Percentiles rank a stretch among this genome's conserved stretches.
phyloP scores from a whole-genome alignment of 768 basidiomycete genomes.

The Boletus pseudo-olivaceus region DNA sequence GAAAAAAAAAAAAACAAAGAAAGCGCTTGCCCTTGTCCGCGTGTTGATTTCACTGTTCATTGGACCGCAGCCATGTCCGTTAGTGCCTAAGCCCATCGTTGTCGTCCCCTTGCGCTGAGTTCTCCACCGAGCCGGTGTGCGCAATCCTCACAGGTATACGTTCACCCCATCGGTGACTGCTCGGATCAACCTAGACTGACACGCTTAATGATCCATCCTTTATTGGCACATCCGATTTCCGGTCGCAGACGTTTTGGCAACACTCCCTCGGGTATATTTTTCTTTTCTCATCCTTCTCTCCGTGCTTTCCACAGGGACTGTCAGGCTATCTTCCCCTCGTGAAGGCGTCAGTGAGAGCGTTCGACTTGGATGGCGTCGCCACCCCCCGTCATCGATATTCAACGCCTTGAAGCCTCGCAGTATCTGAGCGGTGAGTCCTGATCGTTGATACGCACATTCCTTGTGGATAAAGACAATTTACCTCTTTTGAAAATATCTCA shows the following conservation, averaged over 20 bases:
- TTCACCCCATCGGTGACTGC: not conserved
- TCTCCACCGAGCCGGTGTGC: not conserved
- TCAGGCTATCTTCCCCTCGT: not conserved
- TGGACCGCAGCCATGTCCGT: not conserved
- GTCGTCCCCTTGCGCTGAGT: not conserved
- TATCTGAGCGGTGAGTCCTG: constrained; percentile 25
- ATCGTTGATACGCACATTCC: not conserved
- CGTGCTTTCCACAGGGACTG: not conserved
- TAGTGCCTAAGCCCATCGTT: not conserved
- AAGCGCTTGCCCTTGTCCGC: not conserved
- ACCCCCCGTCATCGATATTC: not conserved
- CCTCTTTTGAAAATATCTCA: not conserved
- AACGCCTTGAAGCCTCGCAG: constrained; percentile 15
- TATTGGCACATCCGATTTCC: constrained; percentile 10
- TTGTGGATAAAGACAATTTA: not conserved
- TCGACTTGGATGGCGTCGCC: constrained; percentile 7
- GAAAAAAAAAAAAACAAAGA: not conserved
- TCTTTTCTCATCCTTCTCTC: not conserved
- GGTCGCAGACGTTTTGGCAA: not conserved
- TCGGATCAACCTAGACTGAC: constrained; percentile 7
- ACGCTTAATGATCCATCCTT: not conserved
- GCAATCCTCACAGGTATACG: not conserved
- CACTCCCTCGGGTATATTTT: not conserved
- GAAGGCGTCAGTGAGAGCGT: not conserved
- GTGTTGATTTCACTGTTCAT: not conserved